Evolutionary conservation across 2,329 filamentous ascomycete genomes (phyloP).

Genomic region (Fusarium sp.): DNA sequence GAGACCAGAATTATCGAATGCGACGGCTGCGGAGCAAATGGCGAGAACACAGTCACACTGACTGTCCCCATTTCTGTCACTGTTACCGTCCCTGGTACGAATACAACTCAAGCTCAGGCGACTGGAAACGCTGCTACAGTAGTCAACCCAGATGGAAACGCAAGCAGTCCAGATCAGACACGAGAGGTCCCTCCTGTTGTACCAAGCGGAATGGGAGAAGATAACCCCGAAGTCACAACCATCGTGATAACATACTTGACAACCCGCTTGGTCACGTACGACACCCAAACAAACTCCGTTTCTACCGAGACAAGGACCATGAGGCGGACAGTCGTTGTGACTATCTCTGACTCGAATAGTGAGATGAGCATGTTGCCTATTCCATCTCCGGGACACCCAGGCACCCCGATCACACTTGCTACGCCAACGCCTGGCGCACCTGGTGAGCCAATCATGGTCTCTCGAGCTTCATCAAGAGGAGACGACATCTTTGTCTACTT

Average conservation of each 20-base stretch:
- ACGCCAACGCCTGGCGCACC: conserved; percentile 29
- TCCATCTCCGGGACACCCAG: neutral
- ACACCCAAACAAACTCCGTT: conserved; percentile 4
- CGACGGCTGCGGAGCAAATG: conserved; percentile 36
- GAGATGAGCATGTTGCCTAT: conserved; percentile 20
- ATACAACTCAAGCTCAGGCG: neutral
- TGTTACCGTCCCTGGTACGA: neutral
- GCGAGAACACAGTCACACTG: conserved; percentile 38
- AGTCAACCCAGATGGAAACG: neutral
- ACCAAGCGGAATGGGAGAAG: conserved; percentile 2
- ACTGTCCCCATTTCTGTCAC: conserved; percentile 36
- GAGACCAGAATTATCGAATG: conserved; percentile 37
- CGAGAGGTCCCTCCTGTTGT: conserved; percentile 7
- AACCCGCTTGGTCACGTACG: conserved; percentile 22
- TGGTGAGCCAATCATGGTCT: neutral
- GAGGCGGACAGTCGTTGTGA: conserved; percentile 26
- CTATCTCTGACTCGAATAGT: neutral
- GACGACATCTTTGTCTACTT: conserved; percentile 21
- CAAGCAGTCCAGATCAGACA: neutral
- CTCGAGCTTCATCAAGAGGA: conserved; percentile 18
- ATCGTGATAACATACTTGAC: conserved; percentile 29
- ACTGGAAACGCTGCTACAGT: conserved; percentile 2
- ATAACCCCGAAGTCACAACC: conserved; percentile 11
- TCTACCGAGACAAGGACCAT: conserved; percentile 22
- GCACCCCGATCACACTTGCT: neutral